phyloP scores from a whole-genome alignment of 148 eudicot species.

The Salicornia ramosissima region DNA sequence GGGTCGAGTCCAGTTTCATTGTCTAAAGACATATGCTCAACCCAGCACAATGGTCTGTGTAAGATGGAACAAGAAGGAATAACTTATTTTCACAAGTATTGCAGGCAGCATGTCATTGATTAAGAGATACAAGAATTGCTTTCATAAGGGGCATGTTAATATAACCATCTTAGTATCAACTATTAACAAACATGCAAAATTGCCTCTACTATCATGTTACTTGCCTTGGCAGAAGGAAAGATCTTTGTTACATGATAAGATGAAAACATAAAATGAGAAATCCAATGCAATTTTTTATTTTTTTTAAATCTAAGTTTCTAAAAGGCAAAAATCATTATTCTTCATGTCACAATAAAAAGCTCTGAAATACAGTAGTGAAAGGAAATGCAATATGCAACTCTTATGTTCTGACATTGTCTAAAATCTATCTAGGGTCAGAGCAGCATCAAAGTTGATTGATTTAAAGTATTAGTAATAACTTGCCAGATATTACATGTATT shows the following conservation, averaged over 20 bases:
- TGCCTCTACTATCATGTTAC: neutral
- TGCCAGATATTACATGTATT: too few relatives aligned
- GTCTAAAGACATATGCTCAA: constrained; percentile 90
- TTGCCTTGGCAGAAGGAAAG: neutral
- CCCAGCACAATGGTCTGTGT: constrained; percentile 86
- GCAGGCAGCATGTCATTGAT: too few relatives aligned
- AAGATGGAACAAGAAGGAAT: constrained; percentile 13
- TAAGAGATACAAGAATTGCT: too few relatives aligned
- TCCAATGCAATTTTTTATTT: neutral
- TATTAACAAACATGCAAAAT: constrained; percentile 1
- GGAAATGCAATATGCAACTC: neutral
- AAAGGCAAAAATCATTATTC: neutral
- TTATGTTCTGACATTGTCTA: neutral
- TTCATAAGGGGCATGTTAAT: too few relatives aligned
- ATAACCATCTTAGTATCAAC: too few relatives aligned
- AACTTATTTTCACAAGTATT: neutral
- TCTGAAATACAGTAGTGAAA: neutral
- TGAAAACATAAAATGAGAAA: neutral
- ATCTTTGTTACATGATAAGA: neutral
- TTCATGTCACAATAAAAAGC: neutral
- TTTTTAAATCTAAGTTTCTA: neutral
- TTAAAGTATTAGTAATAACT: neutral
- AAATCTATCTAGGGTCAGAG: neutral
- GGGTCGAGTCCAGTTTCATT: constrained; percentile 91
- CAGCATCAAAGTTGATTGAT: constrained; percentile 1